Evolutionary conservation across 2,329 filamentous ascomycete species (phyloP), one percentile per base, ranked within the genome.

Genomic region (Rutstroemia sydowiana): DNA sequence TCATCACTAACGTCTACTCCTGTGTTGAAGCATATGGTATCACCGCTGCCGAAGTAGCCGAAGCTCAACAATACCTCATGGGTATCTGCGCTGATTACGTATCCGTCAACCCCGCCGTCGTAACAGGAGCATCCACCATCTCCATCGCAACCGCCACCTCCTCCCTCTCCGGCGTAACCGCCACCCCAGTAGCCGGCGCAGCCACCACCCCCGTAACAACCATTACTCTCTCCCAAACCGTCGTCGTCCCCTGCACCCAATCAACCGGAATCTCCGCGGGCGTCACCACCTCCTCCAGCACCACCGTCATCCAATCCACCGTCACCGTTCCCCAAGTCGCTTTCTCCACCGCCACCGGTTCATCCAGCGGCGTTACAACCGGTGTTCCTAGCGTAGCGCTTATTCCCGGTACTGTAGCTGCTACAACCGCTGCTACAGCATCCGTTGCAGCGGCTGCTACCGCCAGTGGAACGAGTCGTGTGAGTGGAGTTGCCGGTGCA

Each of bases 11-110:
- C 65, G 82, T 96, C 68, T 92, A 87, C 69, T 73, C 79, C 56
- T 97, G 92, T 73, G 76, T 97, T 62, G 81, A 84, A 64, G 79
- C 90, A 52, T 85, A 90, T 77, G 86, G 84, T 58, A 76, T 77
- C 54, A 77, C 77, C 54, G 77, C 84, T 55, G 73, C 78, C 42
- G 78, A 87, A 66, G 76, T 92, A 61, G 75, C 81, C 50, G 72
- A 82, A 61, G 88, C 89, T 55, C 77, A 93, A 54, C 78, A 79
- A 63, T 95, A 88, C 81, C 85, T 96, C 76, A 85, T 91, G 70
- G 91, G 91, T 44, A 88, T 97, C 71, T 97, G 92, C 74, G 89
- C 87, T 53, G 72, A 78, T 48, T 84, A 85, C 70, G 78, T 88
- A 32, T 74, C 78, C 14, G 63, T 78, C 66, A 95, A 96, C 79